Conservation (phyloP, 1,139 yeast genomes). For the Blastobotrys buckinghamii region DNA sequence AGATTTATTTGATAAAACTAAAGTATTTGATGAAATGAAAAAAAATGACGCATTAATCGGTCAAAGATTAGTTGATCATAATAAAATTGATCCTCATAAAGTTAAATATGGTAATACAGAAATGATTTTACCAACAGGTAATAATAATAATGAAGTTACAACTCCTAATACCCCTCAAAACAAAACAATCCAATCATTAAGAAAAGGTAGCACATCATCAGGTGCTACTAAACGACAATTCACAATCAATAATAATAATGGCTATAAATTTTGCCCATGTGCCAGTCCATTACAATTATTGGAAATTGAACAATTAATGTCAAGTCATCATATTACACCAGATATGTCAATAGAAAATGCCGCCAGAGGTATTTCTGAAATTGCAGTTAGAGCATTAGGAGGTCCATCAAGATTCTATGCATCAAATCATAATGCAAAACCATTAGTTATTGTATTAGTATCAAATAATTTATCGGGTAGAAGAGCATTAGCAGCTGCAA, state of each 20-base stretch:
- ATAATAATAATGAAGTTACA: neutral
- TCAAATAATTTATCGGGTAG: constrained; percentile 75
- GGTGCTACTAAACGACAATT: neutral
- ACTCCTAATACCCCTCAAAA: neutral
- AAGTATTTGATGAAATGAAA: constrained; percentile 73
- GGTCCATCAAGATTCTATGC: constrained; percentile 57
- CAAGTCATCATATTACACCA: constrained; percentile 45
- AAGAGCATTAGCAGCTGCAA: constrained; percentile 71
- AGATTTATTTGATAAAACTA: constrained; percentile 73
- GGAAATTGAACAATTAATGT: constrained; percentile 64
- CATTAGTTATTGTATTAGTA: constrained; percentile 62
- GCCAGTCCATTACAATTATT: constrained; percentile 77
- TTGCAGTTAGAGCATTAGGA: constrained; percentile 59
- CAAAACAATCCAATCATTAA: constrained; percentile 4
- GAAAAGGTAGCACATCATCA: constrained; percentile 6
- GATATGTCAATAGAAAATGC: constrained; percentile 59
- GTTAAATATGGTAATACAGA: constrained; percentile 61
- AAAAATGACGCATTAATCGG: constrained; percentile 57
- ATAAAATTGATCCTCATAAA: constrained; percentile 35
- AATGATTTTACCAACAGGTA: constrained; percentile 48
- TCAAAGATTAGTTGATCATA: constrained; percentile 69
- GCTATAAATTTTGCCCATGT: constrained; percentile 39
- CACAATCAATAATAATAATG: constrained; percentile 14
- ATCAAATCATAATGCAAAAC: constrained; percentile 70
- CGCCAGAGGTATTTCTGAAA: constrained; percentile 58